Conservation (phyloP, 2,329 filamentous ascomycete species). For the Cordyceps cateniannulata region DNA sequence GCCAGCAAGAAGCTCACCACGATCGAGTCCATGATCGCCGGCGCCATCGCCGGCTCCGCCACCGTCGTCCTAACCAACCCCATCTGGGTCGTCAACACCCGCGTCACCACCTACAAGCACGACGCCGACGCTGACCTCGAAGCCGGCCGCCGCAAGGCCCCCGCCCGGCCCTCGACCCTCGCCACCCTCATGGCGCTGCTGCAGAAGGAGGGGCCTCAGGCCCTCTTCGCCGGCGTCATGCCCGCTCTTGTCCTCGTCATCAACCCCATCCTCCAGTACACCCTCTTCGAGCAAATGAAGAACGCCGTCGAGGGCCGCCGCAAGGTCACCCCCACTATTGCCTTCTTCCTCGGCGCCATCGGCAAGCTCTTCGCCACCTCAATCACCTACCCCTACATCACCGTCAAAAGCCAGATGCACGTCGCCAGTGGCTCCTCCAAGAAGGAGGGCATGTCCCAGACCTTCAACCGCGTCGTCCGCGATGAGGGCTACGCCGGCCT, state of each 20-base stretch:
- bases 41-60: slow-evolving; percentile 85
- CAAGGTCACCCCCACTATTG: slow-evolving; percentile 75
- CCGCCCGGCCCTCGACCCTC: slow-evolving; percentile 56
- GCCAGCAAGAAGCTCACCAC: slow-evolving; percentile 79
- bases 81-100: slow-evolving; percentile 98
- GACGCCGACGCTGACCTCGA: slow-evolving; percentile 38
- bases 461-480: slow-evolving; percentile 69
- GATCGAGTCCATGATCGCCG: slow-evolving; percentile 88
- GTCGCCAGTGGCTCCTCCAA: slow-evolving; percentile 69
- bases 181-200: slow-evolving; percentile 76
- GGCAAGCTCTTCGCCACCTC: slow-evolving; percentile 91
- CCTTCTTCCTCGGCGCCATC: slow-evolving; percentile 84
- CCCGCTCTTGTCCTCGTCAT: slow-evolving; percentile 91
- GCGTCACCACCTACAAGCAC: slow-evolving; percentile 85
- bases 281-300: slow-evolving; percentile 97
- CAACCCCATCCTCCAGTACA: slow-evolving; percentile 98
- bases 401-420: slow-evolving; percentile 96
- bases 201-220: slow-evolving; percentile 72
- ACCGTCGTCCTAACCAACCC: slow-evolving; percentile 96
- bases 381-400: slow-evolving; percentile 98
- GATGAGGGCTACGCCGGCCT: slow-evolving; percentile 90
- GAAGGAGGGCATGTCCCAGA: slow-evolving; percentile 73
- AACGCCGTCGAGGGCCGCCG: slow-evolving; percentile 69
- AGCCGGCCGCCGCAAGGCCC: slow-evolving; percentile 22
- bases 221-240: slow-evolving; percentile 86